phyloP scores from a whole-genome alignment of 1,139 yeast genomes.

The Saccharomycopsis hybrid region DNA sequence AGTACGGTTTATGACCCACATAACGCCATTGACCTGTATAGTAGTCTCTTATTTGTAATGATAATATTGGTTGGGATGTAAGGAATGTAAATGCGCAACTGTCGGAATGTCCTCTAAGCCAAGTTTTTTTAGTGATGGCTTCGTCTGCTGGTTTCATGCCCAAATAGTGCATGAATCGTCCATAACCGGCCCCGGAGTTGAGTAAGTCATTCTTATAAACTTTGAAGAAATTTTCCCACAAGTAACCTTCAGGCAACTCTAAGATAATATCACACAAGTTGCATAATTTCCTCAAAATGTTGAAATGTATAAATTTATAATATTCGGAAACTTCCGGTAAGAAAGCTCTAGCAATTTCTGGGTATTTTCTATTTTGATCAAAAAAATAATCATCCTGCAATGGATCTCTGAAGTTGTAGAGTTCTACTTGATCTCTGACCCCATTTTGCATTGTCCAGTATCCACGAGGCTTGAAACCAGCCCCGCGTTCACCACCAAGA shows the following conservation, averaged over 20 bases:
- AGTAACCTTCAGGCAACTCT: slow-evolving; percentile 35
- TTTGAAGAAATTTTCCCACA: slow-evolving; percentile 27
- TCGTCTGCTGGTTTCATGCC: slow-evolving; percentile 27
- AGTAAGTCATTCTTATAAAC: slow-evolving; percentile 26
- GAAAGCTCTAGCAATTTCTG: slow-evolving; percentile 33
- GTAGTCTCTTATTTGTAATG: slow-evolving; percentile 43
- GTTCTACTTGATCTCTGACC: slow-evolving; percentile 38
- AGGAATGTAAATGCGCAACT: slow-evolving; percentile 42
- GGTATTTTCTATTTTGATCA: slow-evolving; percentile 32
- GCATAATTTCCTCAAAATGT: slow-evolving; percentile 32
- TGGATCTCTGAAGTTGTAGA: slow-evolving; percentile 36
- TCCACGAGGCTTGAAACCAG: slow-evolving; percentile 41
- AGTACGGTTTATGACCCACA: slow-evolving; percentile 39
- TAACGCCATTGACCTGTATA: slow-evolving; percentile 42
- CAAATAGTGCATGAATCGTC: slow-evolving; percentile 32
- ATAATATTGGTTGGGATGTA: slow-evolving; percentile 31
- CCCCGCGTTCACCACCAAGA: slow-evolving; percentile 40
- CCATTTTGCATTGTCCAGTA: slow-evolving; percentile 39
- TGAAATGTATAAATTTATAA: slow-evolving; percentile 32
- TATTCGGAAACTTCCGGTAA: slow-evolving; percentile 35
- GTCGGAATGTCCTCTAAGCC: slow-evolving; percentile 39
- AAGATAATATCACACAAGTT: slow-evolving; percentile 37
- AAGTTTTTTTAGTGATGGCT: slow-evolving; percentile 30
- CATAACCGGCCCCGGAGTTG: slow-evolving; percentile 19
- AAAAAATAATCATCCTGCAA: slow-evolving; percentile 29